A percentile compares a stretch with the other conserved stretches of the same genome.
phyloP scores from a whole-genome alignment of 192 early-diverging fungal species.

The Backusella mclennaniae region DNA sequence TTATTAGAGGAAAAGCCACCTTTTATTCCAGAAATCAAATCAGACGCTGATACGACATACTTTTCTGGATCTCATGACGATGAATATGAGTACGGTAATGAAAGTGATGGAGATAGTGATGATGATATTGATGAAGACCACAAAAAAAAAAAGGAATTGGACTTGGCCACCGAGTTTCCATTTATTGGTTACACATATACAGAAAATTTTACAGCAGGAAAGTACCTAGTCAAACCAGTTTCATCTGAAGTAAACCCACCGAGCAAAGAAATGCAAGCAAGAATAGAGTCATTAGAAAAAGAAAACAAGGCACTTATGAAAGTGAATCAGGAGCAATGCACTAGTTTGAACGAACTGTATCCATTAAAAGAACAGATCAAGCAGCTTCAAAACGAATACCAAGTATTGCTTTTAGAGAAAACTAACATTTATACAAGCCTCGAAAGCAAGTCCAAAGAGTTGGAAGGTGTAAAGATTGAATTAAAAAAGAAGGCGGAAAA shows the following conservation, averaged over 20 bases:
- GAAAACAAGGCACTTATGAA: not conserved
- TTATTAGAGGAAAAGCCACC: conserved; percentile 58
- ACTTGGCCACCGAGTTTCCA: conserved; percentile 63
- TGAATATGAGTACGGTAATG: not conserved
- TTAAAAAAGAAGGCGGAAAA: not conserved
- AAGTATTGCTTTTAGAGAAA: not conserved
- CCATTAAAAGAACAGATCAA: not conserved
- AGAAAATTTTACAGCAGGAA: not conserved
- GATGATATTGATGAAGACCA: conserved; percentile 16
- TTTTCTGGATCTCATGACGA: conserved; percentile 61
- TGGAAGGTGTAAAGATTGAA: not conserved
- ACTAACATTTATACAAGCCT: not conserved
- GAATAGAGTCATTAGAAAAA: not conserved
- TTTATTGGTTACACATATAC: conserved; percentile 80
- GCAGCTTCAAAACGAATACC: not conserved
- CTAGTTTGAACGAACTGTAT: not conserved
- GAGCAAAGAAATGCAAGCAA: not conserved
- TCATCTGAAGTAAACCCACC: not conserved
- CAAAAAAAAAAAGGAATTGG: conserved; percentile 49
- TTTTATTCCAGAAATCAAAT: conserved; percentile 83
- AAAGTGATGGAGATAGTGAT: not conserved
- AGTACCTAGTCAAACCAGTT: not conserved
- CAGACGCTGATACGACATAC: conserved; percentile 87
- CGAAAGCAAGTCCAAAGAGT: not conserved
- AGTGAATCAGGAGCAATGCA: not conserved